These are phyloP conservation scores for Rhinocladiella similis DNA, from an alignment of 2,329 filamentous ascomycete genomes.

Conservation along the genomic window DNA sequence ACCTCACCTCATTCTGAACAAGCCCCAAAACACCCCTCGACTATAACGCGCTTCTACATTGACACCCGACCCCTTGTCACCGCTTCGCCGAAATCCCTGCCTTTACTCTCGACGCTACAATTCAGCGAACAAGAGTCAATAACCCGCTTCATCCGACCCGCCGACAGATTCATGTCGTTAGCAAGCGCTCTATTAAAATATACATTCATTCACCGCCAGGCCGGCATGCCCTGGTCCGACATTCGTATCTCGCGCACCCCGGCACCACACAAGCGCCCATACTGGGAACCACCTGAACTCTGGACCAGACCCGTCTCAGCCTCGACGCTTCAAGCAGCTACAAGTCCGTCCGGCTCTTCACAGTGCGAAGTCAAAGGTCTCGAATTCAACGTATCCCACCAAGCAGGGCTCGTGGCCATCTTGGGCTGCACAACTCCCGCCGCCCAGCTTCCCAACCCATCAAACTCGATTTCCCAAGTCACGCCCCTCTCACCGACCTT, in stretches of 20 bases:
- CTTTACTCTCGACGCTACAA: constrained; percentile 42
- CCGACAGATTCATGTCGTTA: constrained; percentile 62
- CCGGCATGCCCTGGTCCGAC: constrained; percentile 58
- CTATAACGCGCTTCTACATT: constrained; percentile 45
- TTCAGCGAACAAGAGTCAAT: constrained; percentile 52
- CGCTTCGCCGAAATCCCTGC: constrained; percentile 33
- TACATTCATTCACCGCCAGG: constrained; percentile 56
- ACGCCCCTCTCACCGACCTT: constrained; percentile 7
- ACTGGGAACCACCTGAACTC: constrained; percentile 48
- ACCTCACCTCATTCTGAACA: constrained; percentile 5
- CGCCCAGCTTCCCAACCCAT: constrained; percentile 12
- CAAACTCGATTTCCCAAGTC: constrained; percentile 8
- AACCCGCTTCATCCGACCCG: constrained; percentile 51
- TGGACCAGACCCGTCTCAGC: constrained; percentile 2
- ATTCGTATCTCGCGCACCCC: constrained; percentile 55
- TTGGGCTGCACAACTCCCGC: constrained; percentile 47
- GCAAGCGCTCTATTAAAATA: constrained; percentile 64
- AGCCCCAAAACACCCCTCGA: constrained; percentile 1
- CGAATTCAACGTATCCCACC: constrained; percentile 67
- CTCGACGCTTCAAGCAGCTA: not conserved
- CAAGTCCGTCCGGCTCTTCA: not conserved
- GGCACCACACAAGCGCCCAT: constrained; percentile 52
- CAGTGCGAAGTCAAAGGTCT: constrained; percentile 33
- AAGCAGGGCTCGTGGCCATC: constrained; percentile 62
- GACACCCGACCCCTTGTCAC: constrained; percentile 40